Evolutionary conservation across 176 grass and related monocot genomes (phyloP), one percentile per base, ranked within the genome.

Genomic region (barley (Hordeum vulgare)): DNA sequence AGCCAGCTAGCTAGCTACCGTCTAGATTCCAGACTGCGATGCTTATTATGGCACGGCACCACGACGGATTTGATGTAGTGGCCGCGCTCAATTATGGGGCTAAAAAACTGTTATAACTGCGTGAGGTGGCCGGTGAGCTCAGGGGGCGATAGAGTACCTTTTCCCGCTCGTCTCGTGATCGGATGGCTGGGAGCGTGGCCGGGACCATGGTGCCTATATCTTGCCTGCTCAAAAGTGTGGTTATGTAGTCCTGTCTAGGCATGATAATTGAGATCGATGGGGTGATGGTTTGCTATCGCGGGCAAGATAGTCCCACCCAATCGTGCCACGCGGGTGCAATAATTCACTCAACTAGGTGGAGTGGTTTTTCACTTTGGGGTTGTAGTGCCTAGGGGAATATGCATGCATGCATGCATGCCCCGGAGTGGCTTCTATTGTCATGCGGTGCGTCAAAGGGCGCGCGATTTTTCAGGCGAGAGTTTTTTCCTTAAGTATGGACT

Each of bases 71-170:
- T 53, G 5, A 51, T 40, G 61, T 61, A 85, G 78, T 86, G 83
- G 72, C 53, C 18, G 6, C 53, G 42, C 78, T 90, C 83, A 90
- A 86, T 90, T 86, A 90, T 90, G 63, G 15, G 72, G 72, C 41
- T 72, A 82, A 89, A 77, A 85, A 72, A 89, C 41, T 53, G 58
- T 35, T 69, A 69, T 69, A 69, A 25, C 64, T 24, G 21, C 31
- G 13, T 34, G 71, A 11, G 28, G 39, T 23, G 62, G 40, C 70
- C 41, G 24, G 68, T 81, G 71, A 85, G 31, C 71, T 85, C 88
- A 77, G 54, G 13, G 39, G 62, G 62, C n/a, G n/a, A n/a, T n/a
- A n/a, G n/a, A n/a, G 53, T 71, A 53, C 72, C 71, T 85, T 70
- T 11, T 51, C 20, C 54, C 9, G 29, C 57, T 56, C 24, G 9